Evolutionary conservation across 805 yeast species (phyloP), one percentile per base, ranked within the genome.

Genomic region (Teunomyces barrocoloradensis): DNA sequence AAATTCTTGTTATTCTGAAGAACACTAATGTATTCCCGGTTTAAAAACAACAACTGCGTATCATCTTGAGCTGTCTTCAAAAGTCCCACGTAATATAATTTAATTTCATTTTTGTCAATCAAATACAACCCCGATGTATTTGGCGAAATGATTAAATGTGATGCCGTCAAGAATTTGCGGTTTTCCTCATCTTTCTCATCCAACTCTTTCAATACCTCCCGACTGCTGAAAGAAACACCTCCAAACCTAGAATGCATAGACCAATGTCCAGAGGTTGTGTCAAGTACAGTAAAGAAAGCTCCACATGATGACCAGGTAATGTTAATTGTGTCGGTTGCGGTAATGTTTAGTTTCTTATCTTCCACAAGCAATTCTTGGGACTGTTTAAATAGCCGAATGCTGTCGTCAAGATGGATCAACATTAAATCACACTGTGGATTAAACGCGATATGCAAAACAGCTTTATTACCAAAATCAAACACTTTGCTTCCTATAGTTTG

Each of bases 261-360:
- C 75, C 75, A 73, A 33, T 45, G 43, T 1, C 63, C 63, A 18
- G 61, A 49, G 5, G 45, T 33, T 3, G 43, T 29, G 46, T 60
- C 55, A 5, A 61, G 48, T 5, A 59, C 25, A 10, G 55, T 46
- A 38, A 70, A 67, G 46, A 63, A 71, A 17, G 54, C 55, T 3
- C 77, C 78, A 49, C 68, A 59, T 1, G 69, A 61, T 1, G 76
- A 60, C 77, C 77, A 73, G 6, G 30, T 28, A 6, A 61, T 37
- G 11, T 37, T 37, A 6, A 21, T 21, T 25, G 21, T 34, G 2
- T 41, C 17, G 6, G 43, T n/a, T 5, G 10, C 11, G 2, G 17
- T 5, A 3, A 18, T 17, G 6, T 27, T 13, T 18, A 29, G 25
- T 10, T 37, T 30, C 23, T 23, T 37, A 3, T 42, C 18, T 15